A percentile compares a stretch with the other conserved stretches of the same genome.
Conservation (phyloP, 169 alveolate species). For the Plasmodium malariae region DNA sequence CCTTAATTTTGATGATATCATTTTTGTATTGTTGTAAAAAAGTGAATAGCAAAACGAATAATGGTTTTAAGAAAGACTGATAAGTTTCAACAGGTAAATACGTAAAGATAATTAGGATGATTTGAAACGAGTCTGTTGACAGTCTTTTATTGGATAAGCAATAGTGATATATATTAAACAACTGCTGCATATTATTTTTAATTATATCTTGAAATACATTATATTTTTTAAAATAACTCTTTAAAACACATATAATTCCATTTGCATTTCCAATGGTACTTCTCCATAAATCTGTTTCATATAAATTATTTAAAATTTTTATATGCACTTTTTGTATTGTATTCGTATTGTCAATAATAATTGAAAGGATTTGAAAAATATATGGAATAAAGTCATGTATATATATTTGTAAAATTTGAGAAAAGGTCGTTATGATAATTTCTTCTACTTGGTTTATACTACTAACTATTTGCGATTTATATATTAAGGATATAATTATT, state of each 20-base stretch:
- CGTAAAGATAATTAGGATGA: slow-evolving; percentile 83
- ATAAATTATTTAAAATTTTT: slow-evolving; percentile 78
- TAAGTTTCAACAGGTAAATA: slow-evolving; percentile 85
- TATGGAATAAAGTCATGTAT: slow-evolving; percentile 88
- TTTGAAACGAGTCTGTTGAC: slow-evolving; percentile 85
- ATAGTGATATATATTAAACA: slow-evolving; percentile 87
- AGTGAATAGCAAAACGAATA: slow-evolving; percentile 84
- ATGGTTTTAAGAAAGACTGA: slow-evolving; percentile 81
- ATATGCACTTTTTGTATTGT: slow-evolving; percentile 78
- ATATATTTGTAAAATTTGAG: slow-evolving; percentile 84
- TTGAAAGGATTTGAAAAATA: slow-evolving; percentile 80
- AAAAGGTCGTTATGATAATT: slow-evolving; percentile 79
- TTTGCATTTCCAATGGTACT: slow-evolving; percentile 84
- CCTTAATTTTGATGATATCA: slow-evolving; percentile 53
- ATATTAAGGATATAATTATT: slow-evolving; percentile 74
- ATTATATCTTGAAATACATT: slow-evolving; percentile 82
- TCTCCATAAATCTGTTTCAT: slow-evolving; percentile 79
- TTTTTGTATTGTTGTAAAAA: slow-evolving; percentile 82
- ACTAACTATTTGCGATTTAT: slow-evolving; percentile 34
- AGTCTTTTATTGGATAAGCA: slow-evolving; percentile 88
- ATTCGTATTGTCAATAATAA: slow-evolving; percentile 58
- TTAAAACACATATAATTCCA: slow-evolving; percentile 86
- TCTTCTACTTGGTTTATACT: slow-evolving; percentile 79
- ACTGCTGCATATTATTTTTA: slow-evolving; percentile 81
- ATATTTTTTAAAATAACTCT: slow-evolving; percentile 85